phyloP scores from a whole-genome alignment of 352 stramenopile genomes.

The Phytophthora cactorum region DNA sequence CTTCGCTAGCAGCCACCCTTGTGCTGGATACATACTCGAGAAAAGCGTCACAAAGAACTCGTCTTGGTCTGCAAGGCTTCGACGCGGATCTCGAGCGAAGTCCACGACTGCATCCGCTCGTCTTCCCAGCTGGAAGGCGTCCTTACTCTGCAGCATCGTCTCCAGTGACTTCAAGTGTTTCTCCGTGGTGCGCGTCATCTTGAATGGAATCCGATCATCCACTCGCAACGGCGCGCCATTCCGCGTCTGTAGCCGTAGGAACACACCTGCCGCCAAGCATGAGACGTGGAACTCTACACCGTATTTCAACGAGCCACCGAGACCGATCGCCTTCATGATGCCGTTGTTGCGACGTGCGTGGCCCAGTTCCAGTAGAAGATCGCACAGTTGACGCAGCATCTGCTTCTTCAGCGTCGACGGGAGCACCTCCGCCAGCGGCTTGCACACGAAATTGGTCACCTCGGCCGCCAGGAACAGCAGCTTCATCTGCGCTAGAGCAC shows the following conservation, averaged over 20 bases:
- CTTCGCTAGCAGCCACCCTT: slow-evolving; percentile 83
- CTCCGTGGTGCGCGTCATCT: slow-evolving; percentile 81
- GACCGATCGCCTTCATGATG: slow-evolving; percentile 88
- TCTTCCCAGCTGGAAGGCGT: slow-evolving; percentile 77
- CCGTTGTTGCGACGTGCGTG: slow-evolving; percentile 79
- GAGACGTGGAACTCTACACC: slow-evolving; percentile 82
- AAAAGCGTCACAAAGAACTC: slow-evolving; percentile 89
- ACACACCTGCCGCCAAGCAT: slow-evolving; percentile 75
- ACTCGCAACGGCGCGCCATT: slow-evolving; percentile 70
- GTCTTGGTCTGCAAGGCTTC: slow-evolving; percentile 84
- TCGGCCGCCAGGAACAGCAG: slow-evolving; percentile 82
- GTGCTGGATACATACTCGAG: slow-evolving; percentile 81
- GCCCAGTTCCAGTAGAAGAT: slow-evolving; percentile 66
- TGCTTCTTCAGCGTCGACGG: slow-evolving; percentile 77
- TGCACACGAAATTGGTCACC: slow-evolving; percentile 76
- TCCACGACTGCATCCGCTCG: slow-evolving; percentile 77
- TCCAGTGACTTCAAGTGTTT: slow-evolving; percentile 80
- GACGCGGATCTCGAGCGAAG: slow-evolving; percentile 66
- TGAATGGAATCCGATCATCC: slow-evolving; percentile 79
- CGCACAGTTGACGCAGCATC: slow-evolving; percentile 70
- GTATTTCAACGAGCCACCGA: slow-evolving; percentile 77
- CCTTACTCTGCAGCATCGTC: slow-evolving; percentile 75
- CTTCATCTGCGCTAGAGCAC: slow-evolving; percentile 80
- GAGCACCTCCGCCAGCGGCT: slow-evolving; percentile 60
- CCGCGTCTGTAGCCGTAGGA: slow-evolving; percentile 80